Evolutionary conservation across 768 basidiomycete genomes (phyloP).

Genomic region (Gymnopilus junonius): DNA sequence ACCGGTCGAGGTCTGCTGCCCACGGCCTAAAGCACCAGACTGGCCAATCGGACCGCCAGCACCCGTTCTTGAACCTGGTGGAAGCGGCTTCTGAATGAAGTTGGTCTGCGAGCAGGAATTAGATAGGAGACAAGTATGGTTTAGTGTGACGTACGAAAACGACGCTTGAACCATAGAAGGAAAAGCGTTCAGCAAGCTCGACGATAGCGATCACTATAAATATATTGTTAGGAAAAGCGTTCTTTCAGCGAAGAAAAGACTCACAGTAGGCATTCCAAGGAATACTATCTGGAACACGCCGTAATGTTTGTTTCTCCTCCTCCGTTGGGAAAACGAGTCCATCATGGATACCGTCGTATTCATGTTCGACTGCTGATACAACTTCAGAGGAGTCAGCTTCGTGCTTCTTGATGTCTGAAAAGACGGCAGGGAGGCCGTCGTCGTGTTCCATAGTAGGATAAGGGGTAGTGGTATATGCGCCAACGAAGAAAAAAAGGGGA

Average conservation of each 20-base stretch:
- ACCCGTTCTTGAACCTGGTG: constrained; percentile 66
- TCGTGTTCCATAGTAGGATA: not conserved
- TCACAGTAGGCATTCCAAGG: constrained; percentile 62
- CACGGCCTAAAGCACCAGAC: constrained; percentile 68
- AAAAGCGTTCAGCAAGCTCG: constrained; percentile 77
- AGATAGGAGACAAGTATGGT: not conserved
- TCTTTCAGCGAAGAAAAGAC: no score
- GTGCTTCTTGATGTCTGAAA: not conserved
- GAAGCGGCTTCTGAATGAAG: constrained; percentile 75
- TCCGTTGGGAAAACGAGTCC: constrained; percentile 67
- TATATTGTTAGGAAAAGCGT: not conserved
- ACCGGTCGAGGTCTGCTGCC: constrained; percentile 75
- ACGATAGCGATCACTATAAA: constrained; percentile 62
- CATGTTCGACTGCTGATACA: constrained; percentile 48
- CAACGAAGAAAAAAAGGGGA: not conserved
- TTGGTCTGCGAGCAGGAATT: constrained; percentile 53
- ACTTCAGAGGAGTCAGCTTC: not conserved
- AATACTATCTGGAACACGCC: constrained; percentile 61
- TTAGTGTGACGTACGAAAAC: constrained; percentile 47
- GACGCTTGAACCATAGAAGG: constrained; percentile 54
- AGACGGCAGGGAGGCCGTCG: not conserved
- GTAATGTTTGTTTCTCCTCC: constrained; percentile 59
- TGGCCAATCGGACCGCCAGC: constrained; percentile 56
- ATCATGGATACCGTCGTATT: constrained; percentile 43
- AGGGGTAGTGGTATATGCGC: not conserved